Evolutionary conservation across 108 stramenopile genomes (phyloP).

Genomic region (Fistulifera pelliculosa): DNA sequence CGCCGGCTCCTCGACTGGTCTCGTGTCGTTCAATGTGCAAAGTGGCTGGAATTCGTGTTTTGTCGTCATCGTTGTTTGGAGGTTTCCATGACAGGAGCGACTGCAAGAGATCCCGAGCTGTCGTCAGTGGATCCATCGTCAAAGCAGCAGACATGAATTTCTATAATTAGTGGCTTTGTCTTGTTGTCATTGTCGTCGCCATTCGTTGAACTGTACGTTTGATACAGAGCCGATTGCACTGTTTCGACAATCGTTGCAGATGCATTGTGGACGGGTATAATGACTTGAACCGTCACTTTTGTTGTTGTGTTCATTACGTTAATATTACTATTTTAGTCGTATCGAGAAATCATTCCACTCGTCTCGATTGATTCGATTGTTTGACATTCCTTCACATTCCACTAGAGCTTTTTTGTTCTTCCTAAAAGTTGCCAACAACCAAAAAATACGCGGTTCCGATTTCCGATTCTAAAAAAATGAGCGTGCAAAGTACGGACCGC

Average conservation of each 20-base stretch:
- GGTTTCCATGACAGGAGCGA: neutral
- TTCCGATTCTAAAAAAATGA: no score
- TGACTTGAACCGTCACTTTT: conserved; percentile 60
- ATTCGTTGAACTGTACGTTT: conserved; percentile 40
- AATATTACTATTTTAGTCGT: no score
- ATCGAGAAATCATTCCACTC: no score
- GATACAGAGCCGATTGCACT: conserved; percentile 55
- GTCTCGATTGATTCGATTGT: no score
- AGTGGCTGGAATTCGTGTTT: conserved; percentile 8
- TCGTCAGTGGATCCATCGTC: conserved; percentile 73
- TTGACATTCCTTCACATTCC: no score
- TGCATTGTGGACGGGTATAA: conserved; percentile 78
- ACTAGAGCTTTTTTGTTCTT: no score
- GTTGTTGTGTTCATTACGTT: no score
- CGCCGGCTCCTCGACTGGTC: conserved; percentile 62
- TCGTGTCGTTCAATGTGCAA: conserved; percentile 23
- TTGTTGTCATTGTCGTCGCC: no score
- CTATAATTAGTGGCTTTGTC: conserved; percentile 15
- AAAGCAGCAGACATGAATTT: conserved; percentile 62
- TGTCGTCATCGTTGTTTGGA: conserved; percentile 2
- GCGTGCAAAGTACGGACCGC: no score
- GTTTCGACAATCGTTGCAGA: conserved; percentile 56
- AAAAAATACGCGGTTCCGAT: no score
- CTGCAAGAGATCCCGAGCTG: conserved; percentile 35
- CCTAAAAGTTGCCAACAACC: no score